Base-by-base conservation (phyloP, 768 basidiomycete genomes). In the Neoboletus brunneissimus region DNA sequence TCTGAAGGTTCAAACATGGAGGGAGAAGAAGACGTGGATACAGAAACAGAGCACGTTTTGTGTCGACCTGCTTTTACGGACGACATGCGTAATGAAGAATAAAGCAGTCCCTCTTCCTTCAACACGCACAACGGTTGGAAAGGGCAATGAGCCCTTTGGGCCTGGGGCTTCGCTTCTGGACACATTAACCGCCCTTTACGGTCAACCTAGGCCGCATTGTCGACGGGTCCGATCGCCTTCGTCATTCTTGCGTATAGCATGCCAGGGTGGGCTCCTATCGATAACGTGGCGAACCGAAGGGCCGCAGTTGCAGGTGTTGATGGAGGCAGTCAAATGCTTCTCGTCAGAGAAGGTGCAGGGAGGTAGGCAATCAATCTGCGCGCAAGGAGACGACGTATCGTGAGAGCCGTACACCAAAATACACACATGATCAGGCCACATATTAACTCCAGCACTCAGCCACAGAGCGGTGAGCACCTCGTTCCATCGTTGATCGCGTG, bases 401-500 rank as follows among this genome's bases (percentile, higher is more conserved):
- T 57, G 55, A 31, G 46, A 32, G 31, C 22, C 11, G 23, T 32
- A n/a, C 22, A 12, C n/a, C n/a, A 31, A 49, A 38, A 20, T 18
- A 40, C 10, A 29, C 10, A 29, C 22, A 23, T 2, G 27, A 48
- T 57, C 47, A 23, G 43, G 47, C 56, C 54, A 35, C 42, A 22
- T 5, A 27, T 23, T 44, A 57, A 58, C 40, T 43, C 18, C 47
- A 38, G 46, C 29, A 32, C 16, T 23, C 27, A 34, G 20, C 37
- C 38, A 25, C 18, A 43, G 25, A 18, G 18, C 18, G 29, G 56
- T 18, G 48, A 40, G 48, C 34, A 25, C 29, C 48, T 15, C 37
- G n/a, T 38, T 48, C 23, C 48, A 22, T 40, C 42, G 40, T 29
- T 40, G 56, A 58, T 58, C 48, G n/a, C 55, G 35, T 40, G 29